Evolutionary conservation across 2,329 filamentous ascomycete species (phyloP).

Genomic region (Penicillium janthinellum): DNA sequence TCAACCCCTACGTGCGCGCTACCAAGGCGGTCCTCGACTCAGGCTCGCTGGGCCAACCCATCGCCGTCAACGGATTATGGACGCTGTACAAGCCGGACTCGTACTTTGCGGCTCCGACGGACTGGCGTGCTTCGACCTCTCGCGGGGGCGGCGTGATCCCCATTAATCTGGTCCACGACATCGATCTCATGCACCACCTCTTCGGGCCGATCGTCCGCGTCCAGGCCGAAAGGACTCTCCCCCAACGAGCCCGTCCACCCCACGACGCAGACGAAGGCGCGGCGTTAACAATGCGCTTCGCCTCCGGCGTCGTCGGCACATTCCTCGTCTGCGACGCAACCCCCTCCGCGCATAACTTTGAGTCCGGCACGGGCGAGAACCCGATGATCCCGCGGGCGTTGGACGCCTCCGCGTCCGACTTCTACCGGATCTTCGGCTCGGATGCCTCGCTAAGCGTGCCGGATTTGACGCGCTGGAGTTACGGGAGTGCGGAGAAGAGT

Average conservation of each 20-base stretch:
- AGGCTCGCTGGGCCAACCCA: slow-evolving; percentile 48
- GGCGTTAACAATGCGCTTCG: slow-evolving; percentile 56
- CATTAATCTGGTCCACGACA: slow-evolving; percentile 64
- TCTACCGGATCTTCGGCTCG: slow-evolving; percentile 60
- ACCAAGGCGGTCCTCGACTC: slow-evolving; percentile 50
- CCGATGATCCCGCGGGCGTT: slow-evolving; percentile 48
- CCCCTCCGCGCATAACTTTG: slow-evolving; percentile 57
- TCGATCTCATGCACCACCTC: slow-evolving; percentile 60
- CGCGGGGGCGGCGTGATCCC: slow-evolving; percentile 56
- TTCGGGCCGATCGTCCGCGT: slow-evolving; percentile 57
- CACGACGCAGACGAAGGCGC: slow-evolving; percentile 60
- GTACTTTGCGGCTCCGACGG: slow-evolving; percentile 54
- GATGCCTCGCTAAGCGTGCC: slow-evolving; percentile 57
- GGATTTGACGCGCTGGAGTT: slow-evolving; percentile 55
- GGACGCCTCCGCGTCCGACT: slow-evolving; percentile 44
- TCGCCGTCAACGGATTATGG: slow-evolving; percentile 61
- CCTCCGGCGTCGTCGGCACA: slow-evolving; percentile 57
- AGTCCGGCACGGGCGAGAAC: slow-evolving; percentile 62
- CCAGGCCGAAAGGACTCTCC: slow-evolving; percentile 51
- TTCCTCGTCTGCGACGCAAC: slow-evolving; percentile 59
- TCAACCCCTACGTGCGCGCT: slow-evolving; percentile 58
- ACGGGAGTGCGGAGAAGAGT: slow-evolving; percentile 43
- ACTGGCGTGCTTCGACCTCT: slow-evolving; percentile 50
- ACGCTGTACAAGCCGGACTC: slow-evolving; percentile 52
- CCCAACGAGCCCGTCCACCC: slow-evolving; percentile 41